These are phyloP conservation scores for Fraxinus greggii DNA, from an alignment of 305 asterid species.

Conservation along the genomic window DNA sequence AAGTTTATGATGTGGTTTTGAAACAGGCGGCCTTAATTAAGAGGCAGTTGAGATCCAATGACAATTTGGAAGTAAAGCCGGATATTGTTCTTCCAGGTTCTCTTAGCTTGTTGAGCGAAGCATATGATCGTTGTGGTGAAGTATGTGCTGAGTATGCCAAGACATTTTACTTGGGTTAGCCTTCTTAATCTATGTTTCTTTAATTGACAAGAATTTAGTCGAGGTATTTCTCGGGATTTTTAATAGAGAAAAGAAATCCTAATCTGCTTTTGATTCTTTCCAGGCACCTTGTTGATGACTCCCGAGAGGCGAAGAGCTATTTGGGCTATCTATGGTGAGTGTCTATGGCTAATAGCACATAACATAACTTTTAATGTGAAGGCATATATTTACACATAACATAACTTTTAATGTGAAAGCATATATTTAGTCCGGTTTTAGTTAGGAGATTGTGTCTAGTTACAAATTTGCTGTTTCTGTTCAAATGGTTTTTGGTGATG, in stretches of 20 bases:
- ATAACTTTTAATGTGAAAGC: neutral
- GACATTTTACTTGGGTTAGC: constrained; percentile 91
- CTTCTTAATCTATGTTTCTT: constrained; percentile 24
- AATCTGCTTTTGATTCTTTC: constrained; percentile 26
- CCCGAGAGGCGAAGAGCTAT: constrained; percentile 90
- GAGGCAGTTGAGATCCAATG: constrained; percentile 46
- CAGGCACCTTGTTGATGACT: constrained; percentile 93
- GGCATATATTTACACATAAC: neutral
- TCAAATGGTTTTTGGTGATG: neutral
- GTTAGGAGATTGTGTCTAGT: neutral
- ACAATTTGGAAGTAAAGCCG: constrained; percentile 61
- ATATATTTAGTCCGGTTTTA: neutral
- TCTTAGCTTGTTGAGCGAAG: constrained; percentile 68
- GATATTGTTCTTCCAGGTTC: constrained; percentile 67
- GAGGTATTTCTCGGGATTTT: neutral
- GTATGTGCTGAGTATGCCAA: constrained; percentile 98
- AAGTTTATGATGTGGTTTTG: constrained; percentile 87
- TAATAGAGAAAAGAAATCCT: neutral
- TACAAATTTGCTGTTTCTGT: neutral
- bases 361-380: neutral
- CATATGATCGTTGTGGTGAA: constrained; percentile 91
- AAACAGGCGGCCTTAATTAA: constrained; percentile 90
- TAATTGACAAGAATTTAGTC: constrained; percentile 22
- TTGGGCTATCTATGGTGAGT: constrained; percentile 96
- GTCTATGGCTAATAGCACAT: constrained; percentile 11